Conservation (phyloP, 208 protist genomes). For the Leishmania mexicana region DNA sequence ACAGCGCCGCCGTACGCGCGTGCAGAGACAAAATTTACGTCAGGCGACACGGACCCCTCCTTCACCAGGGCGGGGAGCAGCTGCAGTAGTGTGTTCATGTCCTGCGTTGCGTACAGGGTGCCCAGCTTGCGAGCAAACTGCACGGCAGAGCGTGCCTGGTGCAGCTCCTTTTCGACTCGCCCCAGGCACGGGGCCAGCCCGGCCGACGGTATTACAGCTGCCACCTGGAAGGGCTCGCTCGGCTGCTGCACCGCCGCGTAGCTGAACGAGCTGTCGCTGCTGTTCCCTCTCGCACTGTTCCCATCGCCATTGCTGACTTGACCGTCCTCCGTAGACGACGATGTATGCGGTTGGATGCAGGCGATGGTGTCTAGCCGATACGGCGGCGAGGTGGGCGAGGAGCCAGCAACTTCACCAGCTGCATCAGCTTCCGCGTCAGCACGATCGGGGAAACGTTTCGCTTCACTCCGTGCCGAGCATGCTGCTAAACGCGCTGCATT, state of each 20-base stretch:
- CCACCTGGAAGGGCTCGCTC: slow-evolving; percentile 13
- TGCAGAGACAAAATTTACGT: background rate
- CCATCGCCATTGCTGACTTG: slow-evolving; percentile 4
- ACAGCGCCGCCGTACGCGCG: slow-evolving; percentile 3
- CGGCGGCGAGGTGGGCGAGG: background rate
- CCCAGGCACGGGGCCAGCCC: slow-evolving; percentile 19
- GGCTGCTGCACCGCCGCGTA: slow-evolving; percentile 8
- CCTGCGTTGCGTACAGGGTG: slow-evolving; percentile 69
- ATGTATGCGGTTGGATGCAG: background rate
- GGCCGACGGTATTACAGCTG: slow-evolving; percentile 18
- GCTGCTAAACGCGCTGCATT: background rate
- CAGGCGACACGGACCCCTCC: background rate
- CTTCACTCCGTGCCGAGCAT: background rate
- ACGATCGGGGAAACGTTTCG: background rate
- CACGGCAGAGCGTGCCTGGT: slow-evolving; percentile 35
- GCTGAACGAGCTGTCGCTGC: slow-evolving; percentile 10
- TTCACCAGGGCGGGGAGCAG: slow-evolving; percentile 24
- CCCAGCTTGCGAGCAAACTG: slow-evolving; percentile 74
- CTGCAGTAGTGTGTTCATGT: slow-evolving; percentile 70
- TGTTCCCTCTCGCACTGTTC: background rate
- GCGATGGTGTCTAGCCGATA: background rate
- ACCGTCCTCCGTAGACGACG: background rate
- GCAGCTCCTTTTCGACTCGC: slow-evolving; percentile 34
- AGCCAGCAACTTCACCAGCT: background rate
- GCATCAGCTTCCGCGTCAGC: background rate